Percentiles rank a stretch among this genome's conserved stretches.
These are phyloP conservation scores for Theobroma grandiflorum DNA, from an alignment of 441 rosid genomes.

Conservation along the genomic window DNA sequence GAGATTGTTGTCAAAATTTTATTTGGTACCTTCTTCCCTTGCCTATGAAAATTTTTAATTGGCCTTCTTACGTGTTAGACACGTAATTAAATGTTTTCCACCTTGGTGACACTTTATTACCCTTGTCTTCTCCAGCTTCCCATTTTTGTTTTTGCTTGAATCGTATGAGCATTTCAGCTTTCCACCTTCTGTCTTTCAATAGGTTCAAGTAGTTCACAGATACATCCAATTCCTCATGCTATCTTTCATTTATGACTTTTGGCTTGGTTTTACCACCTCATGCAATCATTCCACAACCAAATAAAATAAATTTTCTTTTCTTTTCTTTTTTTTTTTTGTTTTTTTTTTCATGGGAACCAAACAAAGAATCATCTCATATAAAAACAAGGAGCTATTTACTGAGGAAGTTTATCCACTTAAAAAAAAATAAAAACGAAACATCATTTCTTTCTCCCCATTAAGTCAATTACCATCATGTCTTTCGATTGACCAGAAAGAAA, in stretches of 20 bases:
- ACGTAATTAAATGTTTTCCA: neutral
- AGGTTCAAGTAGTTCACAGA: neutral
- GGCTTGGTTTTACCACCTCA: neutral
- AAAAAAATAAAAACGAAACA: neutral
- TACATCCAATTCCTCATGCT: neutral
- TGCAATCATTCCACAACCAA: neutral
- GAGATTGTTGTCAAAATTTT: conserved; percentile 6
- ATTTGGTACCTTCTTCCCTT: neutral
- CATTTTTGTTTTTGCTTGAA: neutral
- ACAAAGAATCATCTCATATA: neutral
- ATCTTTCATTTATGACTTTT: neutral
- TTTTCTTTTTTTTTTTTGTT: neutral
- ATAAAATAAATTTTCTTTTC: neutral
- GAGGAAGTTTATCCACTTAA: neutral
- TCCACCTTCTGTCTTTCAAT: neutral
- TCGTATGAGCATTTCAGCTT: neutral
- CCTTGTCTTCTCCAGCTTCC: neutral
- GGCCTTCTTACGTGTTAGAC: neutral
- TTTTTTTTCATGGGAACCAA: neutral
- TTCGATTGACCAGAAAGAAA: neutral
- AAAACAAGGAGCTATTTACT: neutral
- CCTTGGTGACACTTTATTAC: neutral
- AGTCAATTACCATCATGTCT: conserved; percentile 20
- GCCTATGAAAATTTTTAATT: neutral
- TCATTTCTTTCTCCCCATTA: conserved; percentile 12